Percentiles rank a stretch among this genome's conserved stretches.
Evolutionary conservation across 2,329 filamentous ascomycete species (phyloP).

Genomic region (Pestalotiopsis sp.): DNA sequence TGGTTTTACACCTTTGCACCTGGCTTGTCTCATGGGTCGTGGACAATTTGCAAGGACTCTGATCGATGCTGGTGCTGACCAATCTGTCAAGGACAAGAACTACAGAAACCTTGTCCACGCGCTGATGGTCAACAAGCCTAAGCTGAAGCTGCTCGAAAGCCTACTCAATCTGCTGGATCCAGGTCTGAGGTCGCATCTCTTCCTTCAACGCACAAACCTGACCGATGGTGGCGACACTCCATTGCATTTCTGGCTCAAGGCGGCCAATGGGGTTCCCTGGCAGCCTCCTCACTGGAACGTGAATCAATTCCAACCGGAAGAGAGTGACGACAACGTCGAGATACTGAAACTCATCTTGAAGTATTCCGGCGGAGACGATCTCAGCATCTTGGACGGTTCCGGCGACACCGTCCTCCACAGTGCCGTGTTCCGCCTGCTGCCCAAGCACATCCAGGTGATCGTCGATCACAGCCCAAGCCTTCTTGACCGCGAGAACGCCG

Average conservation of each 20-base stretch:
- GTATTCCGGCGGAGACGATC: conserved; percentile 57
- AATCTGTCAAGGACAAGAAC: conserved; percentile 60
- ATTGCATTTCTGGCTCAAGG: conserved; percentile 60
- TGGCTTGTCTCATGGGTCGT: conserved; percentile 63
- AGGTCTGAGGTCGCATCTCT: conserved; percentile 57
- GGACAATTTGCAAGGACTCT: conserved; percentile 61
- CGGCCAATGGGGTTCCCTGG: conserved; percentile 17
- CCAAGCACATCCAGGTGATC: conserved; percentile 44
- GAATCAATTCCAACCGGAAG: conserved; percentile 21
- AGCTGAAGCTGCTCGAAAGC: conserved; percentile 37
- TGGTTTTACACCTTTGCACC: conserved; percentile 68
- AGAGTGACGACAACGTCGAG: conserved; percentile 34
- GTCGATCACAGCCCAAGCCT: conserved; percentile 61
- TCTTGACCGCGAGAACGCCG: conserved; percentile 73
- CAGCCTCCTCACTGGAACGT: conserved; percentile 18
- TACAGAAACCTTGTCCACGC: conserved; percentile 73
- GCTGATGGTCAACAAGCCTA: conserved; percentile 39
- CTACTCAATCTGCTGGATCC: conserved; percentile 63
- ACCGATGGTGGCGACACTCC: conserved; percentile 61
- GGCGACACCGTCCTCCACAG: conserved; percentile 69
- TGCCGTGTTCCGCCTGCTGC: conserved; percentile 43
- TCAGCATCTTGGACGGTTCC: conserved; percentile 63
- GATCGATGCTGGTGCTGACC: conserved; percentile 70
- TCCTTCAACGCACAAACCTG: conserved; percentile 59
- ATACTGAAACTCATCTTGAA: conserved; percentile 54